phyloP scores from a whole-genome alignment of 768 basidiomycete genomes.

The Lactarius sp. region DNA sequence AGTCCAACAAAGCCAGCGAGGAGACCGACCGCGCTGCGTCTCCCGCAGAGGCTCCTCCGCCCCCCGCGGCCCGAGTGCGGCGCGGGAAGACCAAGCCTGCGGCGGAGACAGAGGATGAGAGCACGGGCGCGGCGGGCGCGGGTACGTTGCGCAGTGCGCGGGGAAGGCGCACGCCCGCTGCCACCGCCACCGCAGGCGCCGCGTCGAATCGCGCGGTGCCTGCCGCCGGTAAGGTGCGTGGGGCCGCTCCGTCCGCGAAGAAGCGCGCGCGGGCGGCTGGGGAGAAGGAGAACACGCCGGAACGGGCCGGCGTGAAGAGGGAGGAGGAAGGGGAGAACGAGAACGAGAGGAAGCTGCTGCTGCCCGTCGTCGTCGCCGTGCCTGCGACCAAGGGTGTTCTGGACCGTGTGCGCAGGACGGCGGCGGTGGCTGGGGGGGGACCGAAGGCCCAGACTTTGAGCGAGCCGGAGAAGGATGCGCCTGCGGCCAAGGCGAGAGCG shows the following conservation, averaged over 20 bases:
- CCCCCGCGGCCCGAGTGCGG: constrained; percentile 1
- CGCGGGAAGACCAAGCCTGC: constrained; percentile 16
- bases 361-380: not conserved
- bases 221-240: constrained; percentile 10
- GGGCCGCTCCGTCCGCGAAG: constrained; percentile 3
- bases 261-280: constrained; percentile 1
- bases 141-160: constrained; percentile 20
- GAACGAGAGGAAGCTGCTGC: too few species aligned
- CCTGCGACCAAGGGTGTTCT: not conserved
- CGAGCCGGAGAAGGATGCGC: constrained; percentile 24
- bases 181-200: constrained; percentile 1
- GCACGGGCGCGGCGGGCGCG: not conserved
- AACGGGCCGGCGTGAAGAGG: constrained; percentile 17
- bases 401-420: constrained; percentile 10
- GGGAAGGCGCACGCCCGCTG: constrained; percentile 24
- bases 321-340: constrained; percentile 22
- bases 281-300: constrained; percentile 37
- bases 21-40: constrained; percentile 21
- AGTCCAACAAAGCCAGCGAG: constrained; percentile 24
- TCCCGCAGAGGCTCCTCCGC: constrained; percentile 9
- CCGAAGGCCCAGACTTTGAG: constrained; percentile 15
- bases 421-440: constrained; percentile 2
- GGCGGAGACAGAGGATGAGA: constrained; percentile 11
- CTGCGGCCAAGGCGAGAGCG: constrained; percentile 24
- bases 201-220: constrained; percentile 14